Evolutionary conservation across 345 rosid species (phyloP), one percentile per base, ranked within the genome.

Genomic region (Acer yangbiense): DNA sequence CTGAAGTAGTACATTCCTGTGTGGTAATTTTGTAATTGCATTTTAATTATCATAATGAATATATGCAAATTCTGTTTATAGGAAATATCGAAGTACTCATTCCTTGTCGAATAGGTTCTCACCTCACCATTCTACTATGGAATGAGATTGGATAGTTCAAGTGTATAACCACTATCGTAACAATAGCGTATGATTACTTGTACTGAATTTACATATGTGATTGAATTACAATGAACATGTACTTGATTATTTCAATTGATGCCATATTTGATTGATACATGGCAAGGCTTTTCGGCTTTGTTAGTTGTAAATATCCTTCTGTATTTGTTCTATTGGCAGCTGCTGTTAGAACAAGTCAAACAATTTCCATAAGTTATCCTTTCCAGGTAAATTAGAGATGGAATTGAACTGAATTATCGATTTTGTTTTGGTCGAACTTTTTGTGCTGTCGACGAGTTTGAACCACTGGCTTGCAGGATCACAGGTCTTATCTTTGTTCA

Each of bases 391-490:
- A 14, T 75, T 65, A 0, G 60, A 11, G 17, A 78, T 39, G 9
- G 79, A 71, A 39, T 74, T 71, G 39, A 78, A 35, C 21, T 20
- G 76, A 39, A 72, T 46, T 25, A 76, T 68, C 6, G 86, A 70
- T 43, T 81, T 83, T 1, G 35, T 27, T 60, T 4, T 13, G 12
- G 68, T 41, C 16, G 77, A 74, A 39, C 90, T n/a, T 80, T 84
- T 85, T 20, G 92, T 90, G 78, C 88, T 88, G 79, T 85, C 78
- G 9, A 88, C 90, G 41, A 93, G 83, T 77, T 89, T 93, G 86
- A 93, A 93, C 95, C 97, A 93, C 44, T 93, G 95, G 75, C 90
- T 90, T 80, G 54, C 82, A 48, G 95, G 93, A 55, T 91, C 94
- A 69, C 97, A 91, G 1, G 65, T 76, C 0, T 43, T 86, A 68